Conservation (phyloP, 768 basidiomycete genomes). For the Hydnum rufescens region DNA sequence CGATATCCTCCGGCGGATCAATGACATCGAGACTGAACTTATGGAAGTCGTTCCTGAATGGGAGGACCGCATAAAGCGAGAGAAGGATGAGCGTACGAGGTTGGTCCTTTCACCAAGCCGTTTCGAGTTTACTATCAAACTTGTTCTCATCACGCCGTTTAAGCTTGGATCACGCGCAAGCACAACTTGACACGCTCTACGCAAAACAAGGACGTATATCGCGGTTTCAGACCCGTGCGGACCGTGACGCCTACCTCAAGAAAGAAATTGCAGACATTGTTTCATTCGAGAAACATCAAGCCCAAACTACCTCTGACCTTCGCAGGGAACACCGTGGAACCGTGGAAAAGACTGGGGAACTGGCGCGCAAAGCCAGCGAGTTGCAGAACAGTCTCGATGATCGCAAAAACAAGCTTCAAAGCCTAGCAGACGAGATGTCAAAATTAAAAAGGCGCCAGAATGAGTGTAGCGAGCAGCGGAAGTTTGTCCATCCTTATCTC, state of each 20-base stretch:
- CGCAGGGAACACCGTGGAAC: constrained; percentile 30
- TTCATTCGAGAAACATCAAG: constrained; percentile 33
- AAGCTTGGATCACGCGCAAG: constrained; percentile 53
- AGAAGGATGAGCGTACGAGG: constrained; percentile 27
- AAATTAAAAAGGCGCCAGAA: constrained; percentile 46
- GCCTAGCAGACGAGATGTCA: constrained; percentile 39
- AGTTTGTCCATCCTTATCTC: constrained; percentile 21
- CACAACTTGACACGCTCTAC: constrained; percentile 52
- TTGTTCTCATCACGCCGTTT: neutral
- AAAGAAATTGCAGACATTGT: constrained; percentile 54
- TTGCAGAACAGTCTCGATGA: constrained; percentile 45
- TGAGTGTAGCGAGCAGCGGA: constrained; percentile 57
- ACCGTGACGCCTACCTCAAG: constrained; percentile 67
- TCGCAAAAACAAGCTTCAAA: constrained; percentile 33
- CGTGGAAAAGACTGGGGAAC: constrained; percentile 28
- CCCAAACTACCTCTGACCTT: constrained; percentile 32
- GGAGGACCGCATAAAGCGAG: constrained; percentile 31
- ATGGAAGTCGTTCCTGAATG: constrained; percentile 50
- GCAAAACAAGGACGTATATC: constrained; percentile 79
- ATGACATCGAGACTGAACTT: constrained; percentile 39
- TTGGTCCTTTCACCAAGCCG: constrained; percentile 9
- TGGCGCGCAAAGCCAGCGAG: constrained; percentile 38
- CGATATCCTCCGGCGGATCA: constrained; percentile 38
- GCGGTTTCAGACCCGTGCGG: constrained; percentile 63
- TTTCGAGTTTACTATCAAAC: neutral